Evolutionary conservation across 495 filamentous ascomycete species (phyloP).

Genomic region (Neurospora intermedia): DNA sequence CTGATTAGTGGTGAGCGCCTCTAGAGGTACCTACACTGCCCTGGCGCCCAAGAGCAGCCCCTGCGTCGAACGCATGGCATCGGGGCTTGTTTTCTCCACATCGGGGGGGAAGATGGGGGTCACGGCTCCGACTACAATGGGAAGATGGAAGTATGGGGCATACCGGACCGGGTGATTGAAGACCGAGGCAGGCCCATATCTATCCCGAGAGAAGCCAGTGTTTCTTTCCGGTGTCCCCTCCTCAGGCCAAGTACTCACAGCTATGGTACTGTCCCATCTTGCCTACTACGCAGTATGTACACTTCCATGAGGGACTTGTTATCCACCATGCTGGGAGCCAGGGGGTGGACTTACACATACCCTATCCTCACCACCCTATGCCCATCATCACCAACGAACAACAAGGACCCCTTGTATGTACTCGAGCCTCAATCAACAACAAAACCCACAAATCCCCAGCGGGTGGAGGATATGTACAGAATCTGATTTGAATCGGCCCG

Average conservation of each 20-base stretch:
- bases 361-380: neutral
- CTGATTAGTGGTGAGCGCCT: neutral
- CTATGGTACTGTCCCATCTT: neutral
- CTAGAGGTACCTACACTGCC: neutral
- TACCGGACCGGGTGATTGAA: neutral
- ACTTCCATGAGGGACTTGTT: neutral
- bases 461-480: neutral
- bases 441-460: neutral
- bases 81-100: neutral
- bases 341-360: neutral
- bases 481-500: neutral
- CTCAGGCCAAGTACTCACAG: neutral
- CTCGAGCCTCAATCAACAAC: neutral
- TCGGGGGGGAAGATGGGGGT: neutral
- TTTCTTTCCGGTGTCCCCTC: neutral
- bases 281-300: no score
- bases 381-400: neutral
- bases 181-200: neutral
- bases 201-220: neutral
- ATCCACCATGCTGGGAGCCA: neutral
- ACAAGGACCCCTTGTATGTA: neutral
- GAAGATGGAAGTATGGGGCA: neutral
- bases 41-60: neutral
- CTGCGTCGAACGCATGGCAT: neutral
- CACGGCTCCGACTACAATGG: conserved; percentile 5